phyloP scores from a whole-genome alignment of 352 stramenopile species.

The Phytophthora tentaculata region DNA sequence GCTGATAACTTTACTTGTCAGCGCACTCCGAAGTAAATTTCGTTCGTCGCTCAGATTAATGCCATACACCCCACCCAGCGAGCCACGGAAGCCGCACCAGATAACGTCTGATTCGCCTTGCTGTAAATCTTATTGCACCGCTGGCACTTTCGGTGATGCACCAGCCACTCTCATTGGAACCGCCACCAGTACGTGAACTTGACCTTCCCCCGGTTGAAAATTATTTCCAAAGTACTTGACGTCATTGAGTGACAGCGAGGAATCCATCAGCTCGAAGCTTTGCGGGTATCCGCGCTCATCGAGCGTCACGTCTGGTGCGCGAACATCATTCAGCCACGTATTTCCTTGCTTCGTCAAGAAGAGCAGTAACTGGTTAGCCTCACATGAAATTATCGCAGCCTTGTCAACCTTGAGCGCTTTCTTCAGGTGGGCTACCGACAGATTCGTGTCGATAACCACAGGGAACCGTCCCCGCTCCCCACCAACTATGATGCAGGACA shows the following conservation, averaged over 20 bases:
- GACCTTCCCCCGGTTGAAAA: conserved; percentile 17
- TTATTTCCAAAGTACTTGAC: conserved; percentile 22
- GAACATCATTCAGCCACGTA: conserved; percentile 20
- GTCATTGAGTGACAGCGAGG: conserved; percentile 22
- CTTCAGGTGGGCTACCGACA: background rate
- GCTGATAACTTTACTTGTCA: background rate
- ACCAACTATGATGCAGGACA: background rate
- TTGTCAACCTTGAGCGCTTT: background rate
- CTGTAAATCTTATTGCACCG: background rate
- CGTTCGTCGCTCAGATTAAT: background rate
- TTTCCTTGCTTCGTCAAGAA: conserved; percentile 32
- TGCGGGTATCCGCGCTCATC: conserved; percentile 6
- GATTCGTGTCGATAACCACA: background rate
- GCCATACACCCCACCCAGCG: background rate
- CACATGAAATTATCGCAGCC: too few relatives aligned
- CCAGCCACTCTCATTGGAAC: background rate
- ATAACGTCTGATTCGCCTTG: background rate
- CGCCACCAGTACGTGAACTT: conserved; percentile 17
- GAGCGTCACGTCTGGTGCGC: conserved; percentile 1
- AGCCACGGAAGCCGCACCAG: background rate
- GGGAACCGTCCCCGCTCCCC: background rate
- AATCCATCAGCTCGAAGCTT: conserved; percentile 22
- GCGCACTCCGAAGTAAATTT: background rate
- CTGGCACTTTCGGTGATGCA: too few relatives aligned
- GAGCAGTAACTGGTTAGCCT: conserved; percentile 13